These are phyloP conservation scores for Nicotiana otophora DNA, from an alignment of 257 asterid genomes.

Conservation along the genomic window DNA sequence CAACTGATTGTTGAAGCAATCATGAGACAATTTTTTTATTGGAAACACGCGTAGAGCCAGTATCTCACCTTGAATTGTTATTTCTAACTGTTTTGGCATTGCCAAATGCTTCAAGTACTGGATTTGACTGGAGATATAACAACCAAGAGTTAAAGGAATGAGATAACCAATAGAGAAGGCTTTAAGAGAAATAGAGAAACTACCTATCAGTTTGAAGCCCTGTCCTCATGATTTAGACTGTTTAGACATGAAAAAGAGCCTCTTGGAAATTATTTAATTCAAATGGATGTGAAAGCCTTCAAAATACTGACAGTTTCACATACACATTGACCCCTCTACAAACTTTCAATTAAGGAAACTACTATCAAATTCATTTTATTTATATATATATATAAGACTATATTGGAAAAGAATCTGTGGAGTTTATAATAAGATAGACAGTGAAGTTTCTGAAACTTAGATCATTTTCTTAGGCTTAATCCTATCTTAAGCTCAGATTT, in stretches of 20 bases:
- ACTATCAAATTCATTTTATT: not conserved
- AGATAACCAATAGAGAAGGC: constrained; percentile 7
- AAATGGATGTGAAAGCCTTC: not conserved
- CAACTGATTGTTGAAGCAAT: constrained; percentile 2
- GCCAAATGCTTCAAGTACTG: constrained; percentile 98
- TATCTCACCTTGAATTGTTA: constrained; percentile 84
- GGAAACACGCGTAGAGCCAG: not conserved
- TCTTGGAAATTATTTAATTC: not conserved
- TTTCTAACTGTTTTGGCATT: constrained; percentile 98
- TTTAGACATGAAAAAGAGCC: not conserved
- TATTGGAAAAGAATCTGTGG: no score
- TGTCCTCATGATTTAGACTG: not conserved
- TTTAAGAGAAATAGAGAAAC: constrained; percentile 2
- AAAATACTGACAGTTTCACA: not conserved
- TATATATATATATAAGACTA: no score
- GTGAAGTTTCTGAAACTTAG: not conserved
- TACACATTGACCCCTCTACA: not conserved
- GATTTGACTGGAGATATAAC: constrained; percentile 76
- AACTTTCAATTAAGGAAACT: not conserved
- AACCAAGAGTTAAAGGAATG: constrained; percentile 5
- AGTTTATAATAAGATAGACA: no score
- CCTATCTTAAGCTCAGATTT: not conserved
- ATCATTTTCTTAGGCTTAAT: not conserved
- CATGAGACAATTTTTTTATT: not conserved
- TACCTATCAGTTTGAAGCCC: not conserved